Conservation (phyloP, 257 asterid species). For the Nicotiana knightiana region DNA sequence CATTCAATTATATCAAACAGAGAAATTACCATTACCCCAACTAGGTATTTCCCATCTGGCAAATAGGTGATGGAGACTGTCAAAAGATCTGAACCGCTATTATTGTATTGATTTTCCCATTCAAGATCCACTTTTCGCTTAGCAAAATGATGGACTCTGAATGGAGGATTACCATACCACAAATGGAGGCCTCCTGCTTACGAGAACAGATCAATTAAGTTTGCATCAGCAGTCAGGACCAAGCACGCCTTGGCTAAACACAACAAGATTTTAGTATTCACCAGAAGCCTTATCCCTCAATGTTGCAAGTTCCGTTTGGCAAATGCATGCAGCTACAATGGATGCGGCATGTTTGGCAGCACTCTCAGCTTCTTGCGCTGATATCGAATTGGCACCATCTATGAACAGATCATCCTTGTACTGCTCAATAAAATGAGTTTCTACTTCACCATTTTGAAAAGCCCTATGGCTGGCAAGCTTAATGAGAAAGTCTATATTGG, state of each 20-base stretch:
- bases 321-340: constrained; percentile 74
- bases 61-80: constrained; percentile 39
- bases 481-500: constrained; percentile 81
- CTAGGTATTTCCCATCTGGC: constrained; percentile 63
- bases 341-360: constrained; percentile 58
- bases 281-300: constrained; percentile 44
- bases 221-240: constrained; percentile 5
- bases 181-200: constrained; percentile 51
- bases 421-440: constrained; percentile 87
- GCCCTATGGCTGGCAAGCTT: constrained; percentile 78
- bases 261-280: constrained; percentile 20
- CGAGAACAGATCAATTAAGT: constrained; percentile 15
- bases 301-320: constrained; percentile 50
- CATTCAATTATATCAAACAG: background rate
- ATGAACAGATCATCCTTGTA: constrained; percentile 69
- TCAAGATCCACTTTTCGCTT: constrained; percentile 59
- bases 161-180: constrained; percentile 87
- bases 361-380: constrained; percentile 35
- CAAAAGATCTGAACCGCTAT: constrained; percentile 33
- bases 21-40: constrained; percentile 46
- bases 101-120: constrained; percentile 61
- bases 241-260: background rate
- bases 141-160: constrained; percentile 66
- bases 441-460: constrained; percentile 78
- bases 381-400: constrained; percentile 34